These are phyloP conservation scores for Diaporthe sp. DNA, from an alignment of 2,329 filamentous ascomycete species.

Conservation along the genomic window DNA sequence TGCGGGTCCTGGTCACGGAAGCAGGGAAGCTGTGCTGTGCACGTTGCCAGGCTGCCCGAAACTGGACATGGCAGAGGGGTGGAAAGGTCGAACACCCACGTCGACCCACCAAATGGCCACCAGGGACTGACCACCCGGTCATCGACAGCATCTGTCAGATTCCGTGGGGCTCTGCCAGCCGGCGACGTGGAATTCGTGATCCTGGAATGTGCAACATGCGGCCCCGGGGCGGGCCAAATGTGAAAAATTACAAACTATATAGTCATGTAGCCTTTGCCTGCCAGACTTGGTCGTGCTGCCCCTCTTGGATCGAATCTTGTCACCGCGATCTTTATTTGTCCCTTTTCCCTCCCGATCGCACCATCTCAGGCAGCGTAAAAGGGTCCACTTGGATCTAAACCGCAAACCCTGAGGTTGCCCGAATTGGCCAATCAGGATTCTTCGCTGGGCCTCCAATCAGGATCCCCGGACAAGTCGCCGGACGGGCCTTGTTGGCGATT, in stretches of 20 bases:
- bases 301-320: too few relatives aligned
- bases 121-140: neutral
- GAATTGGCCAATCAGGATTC: neutral
- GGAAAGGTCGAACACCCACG: neutral
- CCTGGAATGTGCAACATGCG: neutral
- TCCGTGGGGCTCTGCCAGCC: neutral
- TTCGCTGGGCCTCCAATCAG: neutral
- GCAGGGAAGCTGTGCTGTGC: constrained; percentile 11
- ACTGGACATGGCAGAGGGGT: neutral
- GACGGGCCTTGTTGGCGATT: neutral
- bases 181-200: neutral
- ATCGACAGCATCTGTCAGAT: constrained; percentile 14
- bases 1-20: neutral
- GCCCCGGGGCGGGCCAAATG: too few relatives aligned
- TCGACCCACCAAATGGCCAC: neutral
- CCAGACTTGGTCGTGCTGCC: too few relatives aligned
- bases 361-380: neutral
- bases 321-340: neutral
- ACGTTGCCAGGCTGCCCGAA: neutral
- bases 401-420: neutral
- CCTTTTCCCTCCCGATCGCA: neutral
- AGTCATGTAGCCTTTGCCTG: too few relatives aligned
- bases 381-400: too few relatives aligned
- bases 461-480: neutral
- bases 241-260: too few relatives aligned